A percentile compares a stretch with the other conserved stretches of the same genome.
Evolutionary conservation across 441 rosid genomes (phyloP).

Genomic region (Rhodomyrtus psidioides): DNA sequence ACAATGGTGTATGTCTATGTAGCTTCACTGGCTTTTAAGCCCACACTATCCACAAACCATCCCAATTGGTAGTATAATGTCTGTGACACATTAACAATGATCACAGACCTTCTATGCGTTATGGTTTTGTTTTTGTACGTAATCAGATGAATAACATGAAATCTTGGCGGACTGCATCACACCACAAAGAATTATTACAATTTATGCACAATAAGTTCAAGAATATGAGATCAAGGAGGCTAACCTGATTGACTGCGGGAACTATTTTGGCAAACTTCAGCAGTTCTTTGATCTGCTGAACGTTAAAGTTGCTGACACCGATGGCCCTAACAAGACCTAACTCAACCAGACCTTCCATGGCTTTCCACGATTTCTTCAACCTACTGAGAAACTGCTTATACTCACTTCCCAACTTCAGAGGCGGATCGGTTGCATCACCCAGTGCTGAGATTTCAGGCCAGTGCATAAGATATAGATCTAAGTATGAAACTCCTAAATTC

Average conservation of each 20-base stretch:
- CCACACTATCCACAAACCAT: neutral
- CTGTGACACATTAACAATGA: neutral
- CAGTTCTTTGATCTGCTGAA: constrained; percentile 50
- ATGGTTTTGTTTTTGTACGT: neutral
- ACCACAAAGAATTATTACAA: neutral
- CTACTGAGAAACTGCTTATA: constrained; percentile 43
- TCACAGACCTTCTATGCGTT: neutral
- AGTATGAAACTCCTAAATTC: constrained; percentile 44
- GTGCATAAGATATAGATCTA: constrained; percentile 60
- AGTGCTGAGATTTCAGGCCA: constrained; percentile 53
- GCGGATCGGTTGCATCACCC: constrained; percentile 60
- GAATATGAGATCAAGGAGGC: neutral
- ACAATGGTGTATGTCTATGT: neutral
- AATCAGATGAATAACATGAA: neutral
- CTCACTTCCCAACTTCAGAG: constrained; percentile 43
- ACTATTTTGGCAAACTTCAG: constrained; percentile 48
- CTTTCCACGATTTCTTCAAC: constrained; percentile 55
- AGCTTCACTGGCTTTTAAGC: neutral
- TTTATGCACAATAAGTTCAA: neutral
- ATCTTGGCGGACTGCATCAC: neutral
- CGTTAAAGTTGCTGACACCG: constrained; percentile 49
- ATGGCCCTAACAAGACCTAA: constrained; percentile 46
- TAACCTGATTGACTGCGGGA: constrained; percentile 59
- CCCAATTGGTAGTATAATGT: neutral
- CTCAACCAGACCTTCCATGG: constrained; percentile 49